These are phyloP conservation scores for Simplicillium sp. DNA, from an alignment of 2,329 filamentous ascomycete species.

Conservation along the genomic window DNA sequence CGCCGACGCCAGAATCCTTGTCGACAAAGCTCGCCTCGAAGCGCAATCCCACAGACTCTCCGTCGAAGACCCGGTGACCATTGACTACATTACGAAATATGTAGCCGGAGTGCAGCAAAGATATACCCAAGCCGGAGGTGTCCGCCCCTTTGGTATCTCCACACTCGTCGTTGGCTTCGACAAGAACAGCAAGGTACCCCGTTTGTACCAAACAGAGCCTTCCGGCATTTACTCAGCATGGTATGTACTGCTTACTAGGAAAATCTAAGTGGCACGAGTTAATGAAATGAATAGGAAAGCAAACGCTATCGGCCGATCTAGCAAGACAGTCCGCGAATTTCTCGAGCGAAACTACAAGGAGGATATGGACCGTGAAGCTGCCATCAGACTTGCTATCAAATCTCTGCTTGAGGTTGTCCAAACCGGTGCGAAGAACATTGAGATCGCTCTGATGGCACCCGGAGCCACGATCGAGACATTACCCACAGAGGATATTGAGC, in stretches of 20 bases:
- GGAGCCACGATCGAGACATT: conserved; percentile 89
- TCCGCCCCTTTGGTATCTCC: conserved; percentile 96
- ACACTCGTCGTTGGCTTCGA: conserved; percentile 98
- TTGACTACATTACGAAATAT: conserved; percentile 99
- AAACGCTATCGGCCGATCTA: conserved; percentile 95
- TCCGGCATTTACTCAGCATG: conserved; percentile 98
- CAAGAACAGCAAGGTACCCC: conserved; percentile 76
- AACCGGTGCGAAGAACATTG: conserved; percentile 98
- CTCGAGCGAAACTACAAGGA: conserved; percentile 98
- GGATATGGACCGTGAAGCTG: conserved; percentile 91
- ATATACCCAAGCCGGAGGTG: conserved; percentile 98
- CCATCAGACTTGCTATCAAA: conserved; percentile 95
- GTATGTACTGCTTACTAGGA: conserved; percentile 39
- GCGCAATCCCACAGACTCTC: conserved; percentile 95
- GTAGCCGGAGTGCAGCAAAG: conserved; percentile 95
- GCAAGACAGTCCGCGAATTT: conserved; percentile 98
- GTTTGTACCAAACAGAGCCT: conserved; percentile 97
- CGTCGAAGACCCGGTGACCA: conserved; percentile 92
- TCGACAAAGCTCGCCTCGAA: conserved; percentile 96
- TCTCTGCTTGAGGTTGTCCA: conserved; percentile 96
- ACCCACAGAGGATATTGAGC: conserved; percentile 90
- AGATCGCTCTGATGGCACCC: conserved; percentile 96
- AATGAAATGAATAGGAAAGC: conserved; percentile 65
- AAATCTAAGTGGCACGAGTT: conserved; percentile 6
- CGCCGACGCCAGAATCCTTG: conserved; percentile 92